A percentile compares a stretch with the other conserved stretches of the same genome.
These are phyloP conservation scores for Lanmaoa pseudosensibilis DNA, from an alignment of 768 basidiomycete species.

Conservation along the genomic window DNA sequence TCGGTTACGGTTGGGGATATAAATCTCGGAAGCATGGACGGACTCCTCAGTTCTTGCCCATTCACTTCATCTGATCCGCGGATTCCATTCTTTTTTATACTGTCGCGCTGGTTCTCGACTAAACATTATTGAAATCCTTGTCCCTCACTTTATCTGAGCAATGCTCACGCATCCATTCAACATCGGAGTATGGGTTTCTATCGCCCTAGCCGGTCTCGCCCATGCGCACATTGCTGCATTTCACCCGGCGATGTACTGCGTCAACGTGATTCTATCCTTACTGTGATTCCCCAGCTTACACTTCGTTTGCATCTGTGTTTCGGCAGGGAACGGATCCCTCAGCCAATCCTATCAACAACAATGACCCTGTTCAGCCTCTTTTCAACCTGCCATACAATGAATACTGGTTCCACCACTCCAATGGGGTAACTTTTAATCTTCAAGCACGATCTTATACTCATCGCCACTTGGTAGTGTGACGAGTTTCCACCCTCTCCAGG, in stretches of 20 bases:
- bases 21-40: too few species aligned
- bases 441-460: neutral
- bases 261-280: constrained; percentile 5
- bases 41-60: neutral
- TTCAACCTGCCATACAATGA: too few species aligned
- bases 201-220: constrained; percentile 12
- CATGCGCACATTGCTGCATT: constrained; percentile 2
- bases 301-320: neutral
- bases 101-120: constrained; percentile 11
- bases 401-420: constrained; percentile 1
- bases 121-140: neutral
- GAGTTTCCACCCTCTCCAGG: neutral
- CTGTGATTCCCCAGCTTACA: neutral
- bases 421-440: constrained; percentile 3
- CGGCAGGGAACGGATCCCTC: too few species aligned
- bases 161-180: constrained; percentile 1
- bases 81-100: neutral
- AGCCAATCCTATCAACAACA: too few species aligned
- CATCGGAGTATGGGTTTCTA: constrained; percentile 1
- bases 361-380: too few species aligned
- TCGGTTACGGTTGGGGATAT: too few species aligned
- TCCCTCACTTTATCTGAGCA: neutral
- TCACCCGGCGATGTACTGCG: neutral
- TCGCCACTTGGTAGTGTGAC: neutral
- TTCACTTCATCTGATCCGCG: neutral